These are phyloP conservation scores for Syzygium malaccense DNA, from an alignment of 441 rosid species.

Conservation along the genomic window DNA sequence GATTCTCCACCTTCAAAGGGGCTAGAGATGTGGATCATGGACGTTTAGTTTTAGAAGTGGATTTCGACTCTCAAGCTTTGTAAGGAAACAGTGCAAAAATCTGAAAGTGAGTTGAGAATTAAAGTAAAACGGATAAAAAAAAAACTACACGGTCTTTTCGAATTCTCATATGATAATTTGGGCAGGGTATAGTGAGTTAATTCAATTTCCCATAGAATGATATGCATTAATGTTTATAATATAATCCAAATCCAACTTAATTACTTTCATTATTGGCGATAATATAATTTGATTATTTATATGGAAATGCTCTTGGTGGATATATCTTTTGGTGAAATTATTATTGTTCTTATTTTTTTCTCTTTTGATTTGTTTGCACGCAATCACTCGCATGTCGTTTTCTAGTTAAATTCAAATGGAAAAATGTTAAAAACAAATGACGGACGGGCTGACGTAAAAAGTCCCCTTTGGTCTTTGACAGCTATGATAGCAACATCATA, in stretches of 20 bases:
- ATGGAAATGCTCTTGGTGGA: background rate
- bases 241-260: background rate
- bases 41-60: no score
- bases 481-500: background rate
- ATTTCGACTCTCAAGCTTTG: no score
- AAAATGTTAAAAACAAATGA: background rate
- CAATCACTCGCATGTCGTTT: background rate
- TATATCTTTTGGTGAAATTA: background rate
- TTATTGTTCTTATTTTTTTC: background rate
- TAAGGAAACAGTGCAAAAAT: no score
- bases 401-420: background rate
- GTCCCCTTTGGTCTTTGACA: background rate
- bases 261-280: background rate
- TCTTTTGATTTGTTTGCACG: background rate
- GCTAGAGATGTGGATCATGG: no score
- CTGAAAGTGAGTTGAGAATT: no score
- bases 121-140: no score
- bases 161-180: background rate
- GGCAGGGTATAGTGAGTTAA: background rate
- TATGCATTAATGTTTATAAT: background rate
- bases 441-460: background rate
- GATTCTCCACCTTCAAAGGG: no score
- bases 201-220: background rate
- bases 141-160: background rate
- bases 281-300: background rate